Evolutionary conservation across 371 early-diverging fungal species (phyloP), one percentile per base, ranked within the genome.

Genomic region (Dichotomocladium elegans): DNA sequence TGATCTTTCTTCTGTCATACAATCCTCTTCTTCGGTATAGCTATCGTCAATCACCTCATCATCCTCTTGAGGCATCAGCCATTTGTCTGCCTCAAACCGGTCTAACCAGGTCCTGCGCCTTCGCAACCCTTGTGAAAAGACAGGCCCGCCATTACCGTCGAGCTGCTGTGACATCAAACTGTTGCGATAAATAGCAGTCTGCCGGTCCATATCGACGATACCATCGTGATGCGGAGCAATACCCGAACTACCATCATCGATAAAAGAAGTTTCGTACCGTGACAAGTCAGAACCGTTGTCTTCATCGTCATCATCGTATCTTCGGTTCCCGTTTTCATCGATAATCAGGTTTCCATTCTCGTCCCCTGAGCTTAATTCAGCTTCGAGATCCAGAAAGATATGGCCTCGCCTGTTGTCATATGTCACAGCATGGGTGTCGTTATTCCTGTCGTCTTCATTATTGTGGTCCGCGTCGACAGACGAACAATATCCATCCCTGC

Each of bases 21-120:
- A 12, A 26, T 42, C 42, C 27, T 43, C 43, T 9, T 48, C 34
- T 11, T 48, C 49, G 31, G 31, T 37, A 15, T 48, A 31, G n/a
- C 35, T 34, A 43, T 43, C 42, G 5, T 52, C 43, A n/a, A 41
- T 41, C 1, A 26, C 50, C 7, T 51, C 51, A 17, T 41, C 29
- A 29, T 40, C 37, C 8, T 24, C 40, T 9, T 35, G 35, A 8
- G 48, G 30, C 24, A 33, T 30, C 9, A 43, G 27, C 53, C 53
- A 52, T 43, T 52, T 52, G 22, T 52, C 53, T 9, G 31, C 53
- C 5, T 52, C 15, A 26, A 52, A 52, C 28, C 22, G 17, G 22
- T 52, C 53, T 11, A 52, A 25, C 53, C 53, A 52, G 3, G 53
- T 31, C 43, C 24, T 42, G 41, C 53, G 53, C 27, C 53, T 48